These are phyloP conservation scores for Apocynum venetum DNA, from an alignment of 257 asterid species.

Conservation along the genomic window DNA sequence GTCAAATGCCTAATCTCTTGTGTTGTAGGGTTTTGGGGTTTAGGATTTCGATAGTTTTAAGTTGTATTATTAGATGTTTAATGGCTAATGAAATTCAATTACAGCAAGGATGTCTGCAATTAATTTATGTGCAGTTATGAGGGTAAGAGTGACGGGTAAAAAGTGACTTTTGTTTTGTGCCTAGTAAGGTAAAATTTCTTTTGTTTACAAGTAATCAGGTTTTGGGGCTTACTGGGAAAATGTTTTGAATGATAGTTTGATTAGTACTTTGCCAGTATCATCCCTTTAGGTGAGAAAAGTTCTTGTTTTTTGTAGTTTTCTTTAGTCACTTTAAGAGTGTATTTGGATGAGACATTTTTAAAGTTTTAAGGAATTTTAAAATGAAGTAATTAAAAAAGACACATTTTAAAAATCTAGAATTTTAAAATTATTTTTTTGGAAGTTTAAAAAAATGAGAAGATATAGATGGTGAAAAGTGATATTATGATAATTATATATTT, in stretches of 20 bases:
- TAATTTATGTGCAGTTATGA: background rate
- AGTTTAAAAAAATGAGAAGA: too few species aligned
- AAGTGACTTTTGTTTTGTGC: background rate
- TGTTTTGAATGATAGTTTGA: background rate
- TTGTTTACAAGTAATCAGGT: background rate
- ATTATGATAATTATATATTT: too few species aligned
- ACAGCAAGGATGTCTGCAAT: background rate
- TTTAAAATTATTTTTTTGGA: too few species aligned
- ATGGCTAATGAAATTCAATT: background rate
- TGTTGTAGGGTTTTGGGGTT: background rate
- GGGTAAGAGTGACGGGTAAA: background rate
- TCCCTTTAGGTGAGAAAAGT: background rate
- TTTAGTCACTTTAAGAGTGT: background rate
- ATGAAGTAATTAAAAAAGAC: too few species aligned
- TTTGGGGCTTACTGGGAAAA: background rate
- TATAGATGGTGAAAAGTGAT: too few species aligned
- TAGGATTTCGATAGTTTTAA: background rate
- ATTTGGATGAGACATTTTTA: too few species aligned
- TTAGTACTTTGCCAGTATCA: background rate
- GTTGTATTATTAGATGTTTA: background rate
- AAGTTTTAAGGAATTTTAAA: too few species aligned
- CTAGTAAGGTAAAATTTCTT: background rate
- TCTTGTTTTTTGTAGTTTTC: background rate
- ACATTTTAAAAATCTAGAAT: too few species aligned
- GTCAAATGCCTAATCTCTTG: background rate